A percentile compares a stretch with the other conserved stretches of the same genome.
These are phyloP conservation scores for Niebla homalea DNA, from an alignment of 495 filamentous ascomycete species.

Conservation along the genomic window DNA sequence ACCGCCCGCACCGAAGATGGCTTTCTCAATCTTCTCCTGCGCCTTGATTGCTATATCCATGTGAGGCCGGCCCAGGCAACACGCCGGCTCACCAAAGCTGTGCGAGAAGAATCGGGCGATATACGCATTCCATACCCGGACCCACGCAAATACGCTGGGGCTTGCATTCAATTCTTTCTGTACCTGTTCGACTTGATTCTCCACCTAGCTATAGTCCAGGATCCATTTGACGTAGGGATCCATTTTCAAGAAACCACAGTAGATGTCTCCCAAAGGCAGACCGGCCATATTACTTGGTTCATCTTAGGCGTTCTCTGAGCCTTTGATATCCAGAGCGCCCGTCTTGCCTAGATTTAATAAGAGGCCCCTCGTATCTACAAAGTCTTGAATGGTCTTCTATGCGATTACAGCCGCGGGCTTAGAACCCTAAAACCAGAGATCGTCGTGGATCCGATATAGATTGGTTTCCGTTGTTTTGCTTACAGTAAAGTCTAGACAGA, in stretches of 20 bases:
- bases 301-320: not conserved
- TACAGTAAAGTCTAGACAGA: conserved; percentile 45
- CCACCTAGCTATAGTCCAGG: conserved; percentile 41
- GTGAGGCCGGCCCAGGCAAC: conserved; percentile 43
- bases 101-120: conserved; percentile 43
- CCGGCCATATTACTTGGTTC: not conserved
- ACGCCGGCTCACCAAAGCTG: conserved; percentile 45
- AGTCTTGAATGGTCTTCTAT: conserved; percentile 38
- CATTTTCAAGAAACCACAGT: conserved; percentile 19
- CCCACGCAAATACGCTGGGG: conserved; percentile 40
- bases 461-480: conserved; percentile 36
- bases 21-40: conserved; percentile 39
- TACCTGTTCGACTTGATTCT: conserved; percentile 41
- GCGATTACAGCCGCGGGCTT: conserved; percentile 34
- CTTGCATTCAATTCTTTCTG: conserved; percentile 36
- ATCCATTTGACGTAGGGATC: conserved; percentile 30
- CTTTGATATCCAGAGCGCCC: conserved; percentile 33
- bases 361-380: conserved; percentile 35
- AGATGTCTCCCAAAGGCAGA: conserved; percentile 16
- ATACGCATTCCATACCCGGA: conserved; percentile 42
- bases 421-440: conserved; percentile 45
- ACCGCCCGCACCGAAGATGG: conserved; percentile 26
- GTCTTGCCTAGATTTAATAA: conserved; percentile 38
- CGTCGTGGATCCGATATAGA: conserved; percentile 42
- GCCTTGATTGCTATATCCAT: conserved; percentile 42